Evolutionary conservation across 2,329 filamentous ascomycete species (phyloP).

Genomic region (Neoarthrinium moseri): DNA sequence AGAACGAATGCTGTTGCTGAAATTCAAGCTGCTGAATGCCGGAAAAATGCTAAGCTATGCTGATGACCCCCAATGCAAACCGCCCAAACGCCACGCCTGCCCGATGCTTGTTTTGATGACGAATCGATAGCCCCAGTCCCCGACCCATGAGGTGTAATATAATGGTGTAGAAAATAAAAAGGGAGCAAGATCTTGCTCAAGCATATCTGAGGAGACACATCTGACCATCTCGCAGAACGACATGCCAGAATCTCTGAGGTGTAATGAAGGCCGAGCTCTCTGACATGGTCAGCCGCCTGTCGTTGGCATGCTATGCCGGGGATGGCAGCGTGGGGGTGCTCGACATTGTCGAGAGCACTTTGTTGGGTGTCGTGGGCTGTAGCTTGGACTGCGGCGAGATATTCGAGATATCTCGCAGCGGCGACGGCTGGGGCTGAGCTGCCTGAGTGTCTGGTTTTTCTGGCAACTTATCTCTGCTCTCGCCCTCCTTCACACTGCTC

Average conservation of each 20-base stretch:
- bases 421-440: slow-evolving; percentile 9
- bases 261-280: background rate
- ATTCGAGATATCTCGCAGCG: slow-evolving; percentile 7
- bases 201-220: background rate
- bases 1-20: too few species aligned
- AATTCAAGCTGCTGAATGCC: background rate
- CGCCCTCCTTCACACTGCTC: slow-evolving; percentile 7
- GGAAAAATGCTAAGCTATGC: slow-evolving; percentile 4
- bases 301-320: background rate
- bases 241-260: background rate
- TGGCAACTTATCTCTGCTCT: background rate
- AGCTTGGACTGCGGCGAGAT: slow-evolving; percentile 2
- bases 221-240: background rate
- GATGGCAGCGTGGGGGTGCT: background rate
- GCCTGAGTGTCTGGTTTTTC: background rate
- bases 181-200: background rate
- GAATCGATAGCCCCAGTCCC: background rate
- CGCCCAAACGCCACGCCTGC: slow-evolving; percentile 3
- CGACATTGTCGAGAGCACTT: background rate
- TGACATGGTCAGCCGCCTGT: background rate
- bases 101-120: slow-evolving; percentile 2
- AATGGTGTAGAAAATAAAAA: background rate
- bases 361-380: background rate
- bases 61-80: background rate
- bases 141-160: background rate